Percentiles rank a stretch among this genome's conserved stretches.
Evolutionary conservation across 768 basidiomycete species (phyloP).

Genomic region (Epithele typhae): DNA sequence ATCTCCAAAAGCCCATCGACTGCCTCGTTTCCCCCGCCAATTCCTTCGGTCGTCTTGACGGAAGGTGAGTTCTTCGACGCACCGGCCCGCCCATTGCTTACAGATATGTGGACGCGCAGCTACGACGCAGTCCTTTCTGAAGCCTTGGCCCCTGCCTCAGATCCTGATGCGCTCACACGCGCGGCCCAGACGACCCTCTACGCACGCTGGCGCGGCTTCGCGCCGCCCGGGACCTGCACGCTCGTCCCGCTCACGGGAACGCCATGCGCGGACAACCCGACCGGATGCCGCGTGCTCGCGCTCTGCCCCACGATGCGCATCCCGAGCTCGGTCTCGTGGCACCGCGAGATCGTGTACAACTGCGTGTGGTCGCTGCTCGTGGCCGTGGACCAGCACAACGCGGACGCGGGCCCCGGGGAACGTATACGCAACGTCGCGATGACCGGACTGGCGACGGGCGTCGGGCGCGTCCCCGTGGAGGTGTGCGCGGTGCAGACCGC

Average conservation of each 20-base stretch:
- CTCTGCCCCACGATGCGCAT: constrained; percentile 15
- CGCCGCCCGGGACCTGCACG: constrained; percentile 14
- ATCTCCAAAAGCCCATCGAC: background rate
- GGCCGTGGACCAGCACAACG: constrained; percentile 10
- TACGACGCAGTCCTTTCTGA: constrained; percentile 6
- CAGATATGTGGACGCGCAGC: background rate
- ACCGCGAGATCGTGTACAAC: constrained; percentile 22
- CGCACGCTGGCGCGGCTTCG: constrained; percentile 10
- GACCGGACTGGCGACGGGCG: constrained; percentile 15
- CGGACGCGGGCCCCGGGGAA: background rate
- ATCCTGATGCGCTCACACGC: constrained; percentile 4
- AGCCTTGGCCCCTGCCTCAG: background rate
- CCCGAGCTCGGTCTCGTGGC: constrained; percentile 13
- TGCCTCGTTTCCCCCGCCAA: background rate
- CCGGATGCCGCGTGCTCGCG: constrained; percentile 7
- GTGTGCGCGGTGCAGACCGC: background rate
- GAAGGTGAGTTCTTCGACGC: background rate
- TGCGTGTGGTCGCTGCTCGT: constrained; percentile 23
- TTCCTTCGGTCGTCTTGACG: background rate
- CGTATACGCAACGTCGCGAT: constrained; percentile 7
- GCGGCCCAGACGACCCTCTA: constrained; percentile 9
- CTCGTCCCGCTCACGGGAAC: constrained; percentile 10
- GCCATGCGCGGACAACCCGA: constrained; percentile 4
- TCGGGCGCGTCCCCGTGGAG: background rate
- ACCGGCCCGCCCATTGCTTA: background rate